Base-by-base conservation (phyloP, 1,139 yeast genomes). In the Kluyveromyces sp. region DNA sequence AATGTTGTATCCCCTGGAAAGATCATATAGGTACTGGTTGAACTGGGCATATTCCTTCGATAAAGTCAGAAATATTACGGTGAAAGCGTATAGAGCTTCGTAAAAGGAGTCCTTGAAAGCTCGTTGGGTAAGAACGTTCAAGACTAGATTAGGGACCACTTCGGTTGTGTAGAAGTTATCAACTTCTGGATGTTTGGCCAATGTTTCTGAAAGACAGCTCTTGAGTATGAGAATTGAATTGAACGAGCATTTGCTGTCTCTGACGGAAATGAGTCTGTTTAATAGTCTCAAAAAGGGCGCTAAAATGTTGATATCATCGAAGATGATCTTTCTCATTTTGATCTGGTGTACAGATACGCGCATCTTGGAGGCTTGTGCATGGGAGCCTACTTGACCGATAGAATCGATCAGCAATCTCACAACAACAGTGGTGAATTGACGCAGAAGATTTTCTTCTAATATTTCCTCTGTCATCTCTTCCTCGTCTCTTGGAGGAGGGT, bases 401-500 rank as follows among this genome's bases (percentile, higher is more conserved):
- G 88, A 72, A 61, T 92, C 98, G 68, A 92, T 86, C 52, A 92
- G 66, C 56, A 89, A 73, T 49, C 97, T 70, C 36, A 85, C 96
- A n/a, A 86, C 88, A 4, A 94, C 88, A 1, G 95, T 95, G 0
- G 97, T 88, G 44, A 92, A 73, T 63, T 92, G 97, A 50, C 98
- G 72, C 50, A 92, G 70, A 72, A 92, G 74, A 62, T 92, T 96
- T 61, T 92, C 98, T 54, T 92, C 97, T 85, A 92, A 83, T 94
- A 92, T 92, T 61, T 92, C 98, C 58, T 89, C 96, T n/a, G 94
- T 82, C 55, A 94, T 71, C 15, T 87, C 82, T 46, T 83, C 94
- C 54, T 86, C 94, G 49, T 81, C 85, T 12, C 54, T 50, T 17
- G 60, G 55, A 4, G 55, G 50, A 1, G 58, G 55, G 33, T 63